Evolutionary conservation across 495 filamentous ascomycete genomes (phyloP).

Genomic region (Extremus antarcticus): DNA sequence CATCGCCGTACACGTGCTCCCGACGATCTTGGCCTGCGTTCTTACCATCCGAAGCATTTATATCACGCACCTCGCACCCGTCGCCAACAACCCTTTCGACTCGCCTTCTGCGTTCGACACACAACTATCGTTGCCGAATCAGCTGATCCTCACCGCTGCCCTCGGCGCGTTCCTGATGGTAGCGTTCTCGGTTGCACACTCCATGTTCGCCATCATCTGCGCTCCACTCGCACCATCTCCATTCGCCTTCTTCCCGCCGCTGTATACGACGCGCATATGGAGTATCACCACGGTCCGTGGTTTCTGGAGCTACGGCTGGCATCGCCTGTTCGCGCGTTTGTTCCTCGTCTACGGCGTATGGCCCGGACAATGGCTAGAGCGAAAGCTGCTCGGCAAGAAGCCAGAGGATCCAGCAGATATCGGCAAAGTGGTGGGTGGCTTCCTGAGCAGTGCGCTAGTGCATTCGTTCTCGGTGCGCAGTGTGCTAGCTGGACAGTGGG

Average conservation of each 20-base stretch:
- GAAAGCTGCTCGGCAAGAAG: constrained; percentile 7
- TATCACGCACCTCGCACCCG: not conserved
- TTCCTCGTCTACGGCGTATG: constrained; percentile 12
- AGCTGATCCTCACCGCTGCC: constrained; percentile 7
- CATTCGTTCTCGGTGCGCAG: constrained; percentile 7
- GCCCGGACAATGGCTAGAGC: constrained; percentile 10
- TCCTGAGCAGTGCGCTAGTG: constrained; percentile 11
- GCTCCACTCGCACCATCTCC: constrained; percentile 7
- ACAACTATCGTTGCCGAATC: not conserved
- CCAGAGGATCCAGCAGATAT: constrained; percentile 3
- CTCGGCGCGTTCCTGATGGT: constrained; percentile 12
- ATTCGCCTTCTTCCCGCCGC: constrained; percentile 13
- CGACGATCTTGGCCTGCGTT: constrained; percentile 1
- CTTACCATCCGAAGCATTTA: not conserved
- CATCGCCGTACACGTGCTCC: constrained; percentile 9
- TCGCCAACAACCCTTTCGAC: not conserved
- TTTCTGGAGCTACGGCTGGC: constrained; percentile 14
- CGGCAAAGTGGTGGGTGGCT: constrained; percentile 9
- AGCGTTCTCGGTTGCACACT: constrained; percentile 10
- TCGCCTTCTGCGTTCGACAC: constrained; percentile 6
- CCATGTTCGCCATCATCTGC: constrained; percentile 9
- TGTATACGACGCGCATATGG: constrained; percentile 11
- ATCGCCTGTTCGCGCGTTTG: constrained; percentile 10
- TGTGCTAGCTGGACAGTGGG: constrained; percentile 9
- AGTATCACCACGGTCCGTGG: constrained; percentile 6